These are phyloP conservation scores for Psidium guajava DNA, from an alignment of 345 rosid genomes.

Conservation along the genomic window DNA sequence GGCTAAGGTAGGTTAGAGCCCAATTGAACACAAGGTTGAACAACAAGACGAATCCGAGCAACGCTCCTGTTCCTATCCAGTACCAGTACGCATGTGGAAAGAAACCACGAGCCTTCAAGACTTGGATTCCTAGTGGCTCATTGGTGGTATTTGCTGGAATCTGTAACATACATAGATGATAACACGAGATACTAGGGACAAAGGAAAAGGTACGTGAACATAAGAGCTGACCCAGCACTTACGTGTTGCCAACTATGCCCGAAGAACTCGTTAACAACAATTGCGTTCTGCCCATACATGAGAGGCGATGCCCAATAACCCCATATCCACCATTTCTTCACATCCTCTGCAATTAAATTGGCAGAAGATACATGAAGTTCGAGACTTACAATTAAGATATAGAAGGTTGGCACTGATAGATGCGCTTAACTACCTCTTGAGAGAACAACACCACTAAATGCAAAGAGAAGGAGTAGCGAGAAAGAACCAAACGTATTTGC, in stretches of 20 bases:
- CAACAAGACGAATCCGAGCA: slow-evolving; percentile 19
- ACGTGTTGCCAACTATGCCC: slow-evolving; percentile 40
- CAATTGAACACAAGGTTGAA: slow-evolving; percentile 26
- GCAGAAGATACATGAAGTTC: not conserved
- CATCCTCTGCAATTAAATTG: slow-evolving; percentile 15
- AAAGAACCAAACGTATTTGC: slow-evolving; percentile 39
- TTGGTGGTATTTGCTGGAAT: not conserved
- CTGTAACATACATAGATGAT: not conserved
- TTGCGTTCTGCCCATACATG: slow-evolving; percentile 53
- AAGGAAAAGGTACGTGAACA: not conserved
- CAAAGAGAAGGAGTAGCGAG: slow-evolving; percentile 20
- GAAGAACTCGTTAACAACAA: slow-evolving; percentile 41
- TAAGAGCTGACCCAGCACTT: not conserved
- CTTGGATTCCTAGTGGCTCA: slow-evolving; percentile 25
- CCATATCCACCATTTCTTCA: slow-evolving; percentile 66
- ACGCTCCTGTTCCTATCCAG: slow-evolving; percentile 48
- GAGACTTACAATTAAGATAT: not conserved
- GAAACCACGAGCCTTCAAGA: slow-evolving; percentile 34
- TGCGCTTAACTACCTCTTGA: slow-evolving; percentile 5
- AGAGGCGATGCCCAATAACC: slow-evolving; percentile 62
- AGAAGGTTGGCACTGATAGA: not conserved
- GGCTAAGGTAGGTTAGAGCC: slow-evolving; percentile 36
- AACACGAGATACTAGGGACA: not conserved
- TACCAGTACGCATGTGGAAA: slow-evolving; percentile 43
- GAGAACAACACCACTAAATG: slow-evolving; percentile 24